A percentile compares a stretch with the other conserved stretches of the same genome.
Conservation (phyloP, 1,284 basidiomycete genomes). For the Melampsora americana region DNA sequence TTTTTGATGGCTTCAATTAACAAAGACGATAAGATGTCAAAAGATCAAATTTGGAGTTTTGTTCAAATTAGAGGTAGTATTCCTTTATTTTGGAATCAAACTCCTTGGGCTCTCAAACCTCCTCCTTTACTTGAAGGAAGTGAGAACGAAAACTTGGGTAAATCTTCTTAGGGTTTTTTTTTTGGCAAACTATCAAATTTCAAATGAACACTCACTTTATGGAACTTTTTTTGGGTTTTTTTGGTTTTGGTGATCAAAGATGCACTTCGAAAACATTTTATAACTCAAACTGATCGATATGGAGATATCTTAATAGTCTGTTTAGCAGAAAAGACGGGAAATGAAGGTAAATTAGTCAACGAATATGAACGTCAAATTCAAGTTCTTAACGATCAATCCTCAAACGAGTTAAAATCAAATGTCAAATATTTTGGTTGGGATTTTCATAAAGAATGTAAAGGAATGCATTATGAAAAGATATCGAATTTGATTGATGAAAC, state of each 20-base stretch:
- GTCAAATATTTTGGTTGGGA: conserved; percentile 94
- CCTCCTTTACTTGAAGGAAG: conserved; percentile 77
- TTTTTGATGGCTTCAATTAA: conserved; percentile 6
- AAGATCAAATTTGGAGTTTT: conserved; percentile 80
- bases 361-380: conserved; percentile 25
- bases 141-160: conserved; percentile 65
- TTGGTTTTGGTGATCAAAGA: too few species aligned
- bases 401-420: conserved; percentile 61
- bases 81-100: conserved; percentile 81
- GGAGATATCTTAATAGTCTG: conserved; percentile 26
- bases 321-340: conserved; percentile 32
- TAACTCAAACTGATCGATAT: neutral
- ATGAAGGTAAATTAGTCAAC: conserved; percentile 28
- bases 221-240: neutral
- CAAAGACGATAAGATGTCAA: too few species aligned
- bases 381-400: neutral
- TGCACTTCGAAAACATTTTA: conserved; percentile 35
- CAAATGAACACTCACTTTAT: neutral
- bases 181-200: neutral
- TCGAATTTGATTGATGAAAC: conserved; percentile 74
- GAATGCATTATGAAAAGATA: conserved; percentile 87
- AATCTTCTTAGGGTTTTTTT: too few species aligned
- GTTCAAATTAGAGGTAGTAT: conserved; percentile 86
- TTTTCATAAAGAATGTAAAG: conserved; percentile 92
- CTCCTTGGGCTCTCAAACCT: conserved; percentile 72